Conservation (phyloP, 73 alveolate genomes). For the Symbiodinium pilosum region DNA sequence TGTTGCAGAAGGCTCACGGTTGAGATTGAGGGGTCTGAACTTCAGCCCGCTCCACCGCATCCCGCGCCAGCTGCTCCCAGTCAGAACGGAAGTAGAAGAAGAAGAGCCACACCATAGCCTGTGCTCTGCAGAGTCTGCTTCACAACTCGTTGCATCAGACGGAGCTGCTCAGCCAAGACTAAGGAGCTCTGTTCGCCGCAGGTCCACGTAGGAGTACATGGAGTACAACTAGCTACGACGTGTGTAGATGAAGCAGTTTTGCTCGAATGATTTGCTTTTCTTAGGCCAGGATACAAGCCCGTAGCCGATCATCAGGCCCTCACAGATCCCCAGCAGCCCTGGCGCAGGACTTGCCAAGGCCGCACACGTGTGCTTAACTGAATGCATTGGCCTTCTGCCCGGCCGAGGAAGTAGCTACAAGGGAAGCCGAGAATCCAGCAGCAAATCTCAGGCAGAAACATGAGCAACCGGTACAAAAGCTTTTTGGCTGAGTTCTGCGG, state of each 20-base stretch:
- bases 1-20: too few relatives aligned
- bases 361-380: background rate
- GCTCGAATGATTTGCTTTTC: too few relatives aligned
- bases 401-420: conserved; percentile 60
- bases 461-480: too few relatives aligned
- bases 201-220: too few relatives aligned
- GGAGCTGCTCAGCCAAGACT: too few relatives aligned
- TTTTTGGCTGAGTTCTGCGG: too few relatives aligned
- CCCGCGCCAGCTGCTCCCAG: conserved; percentile 51
- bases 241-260: too few relatives aligned
- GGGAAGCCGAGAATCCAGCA: conserved; percentile 87
- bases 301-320: conserved; percentile 11
- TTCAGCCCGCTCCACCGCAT: conserved; percentile 52
- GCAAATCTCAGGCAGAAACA: conserved; percentile 20
- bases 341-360: background rate
- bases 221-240: too few relatives aligned
- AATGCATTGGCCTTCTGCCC: conserved; percentile 9
- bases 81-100: conserved; percentile 3
- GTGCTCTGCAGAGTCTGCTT: too few relatives aligned
- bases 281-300: background rate
- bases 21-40: too few relatives aligned
- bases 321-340: background rate
- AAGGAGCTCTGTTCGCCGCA: too few relatives aligned
- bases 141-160: too few relatives aligned
- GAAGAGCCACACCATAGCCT: conserved; percentile 68